Percentiles rank a stretch among this genome's conserved stretches.
These are phyloP conservation scores for Sungouiella blattae DNA, from an alignment of 805 yeast genomes.

Conservation along the genomic window DNA sequence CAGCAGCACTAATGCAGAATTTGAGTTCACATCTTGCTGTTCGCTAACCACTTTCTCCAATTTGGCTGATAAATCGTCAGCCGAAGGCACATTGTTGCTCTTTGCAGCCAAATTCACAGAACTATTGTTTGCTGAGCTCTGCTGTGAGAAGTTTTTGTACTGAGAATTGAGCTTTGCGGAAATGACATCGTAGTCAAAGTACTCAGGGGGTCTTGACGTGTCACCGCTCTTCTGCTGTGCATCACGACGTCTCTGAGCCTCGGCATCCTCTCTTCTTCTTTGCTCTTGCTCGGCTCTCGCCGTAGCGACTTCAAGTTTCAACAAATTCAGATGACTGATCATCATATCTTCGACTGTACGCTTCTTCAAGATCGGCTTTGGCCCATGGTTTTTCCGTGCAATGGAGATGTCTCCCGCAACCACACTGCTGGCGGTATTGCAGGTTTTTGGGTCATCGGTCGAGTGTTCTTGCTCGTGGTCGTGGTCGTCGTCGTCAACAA, in stretches of 20 bases:
- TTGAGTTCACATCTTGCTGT: background rate
- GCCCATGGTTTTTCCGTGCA: conserved; percentile 29
- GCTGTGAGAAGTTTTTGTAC: conserved; percentile 22
- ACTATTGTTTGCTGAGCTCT: conserved; percentile 24
- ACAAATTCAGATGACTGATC: conserved; percentile 54
- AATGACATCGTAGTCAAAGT: conserved; percentile 42
- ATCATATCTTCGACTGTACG: conserved; percentile 80
- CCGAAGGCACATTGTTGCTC: conserved; percentile 4
- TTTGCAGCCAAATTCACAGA: conserved; percentile 18
- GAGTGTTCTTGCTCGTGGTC: conserved; percentile 18
- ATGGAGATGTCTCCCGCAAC: conserved; percentile 46
- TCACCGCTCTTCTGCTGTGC: conserved; percentile 10
- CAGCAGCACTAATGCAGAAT: background rate
- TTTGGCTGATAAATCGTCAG: conserved; percentile 4
- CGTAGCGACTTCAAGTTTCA: conserved; percentile 40
- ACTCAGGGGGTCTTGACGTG: conserved; percentile 30
- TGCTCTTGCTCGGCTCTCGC: conserved; percentile 28
- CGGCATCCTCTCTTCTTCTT: conserved; percentile 28
- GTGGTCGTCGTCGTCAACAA: conserved; percentile 44
- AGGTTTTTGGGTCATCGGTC: conserved; percentile 13
- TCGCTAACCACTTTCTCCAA: conserved; percentile 1
- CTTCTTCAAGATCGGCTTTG: conserved; percentile 86
- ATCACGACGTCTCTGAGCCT: conserved; percentile 17
- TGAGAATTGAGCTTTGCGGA: conserved; percentile 41
- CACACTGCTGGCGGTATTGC: conserved; percentile 35